Base-by-base conservation (phyloP, 306 rosid genomes). In the Echinosophora koreensis region DNA sequence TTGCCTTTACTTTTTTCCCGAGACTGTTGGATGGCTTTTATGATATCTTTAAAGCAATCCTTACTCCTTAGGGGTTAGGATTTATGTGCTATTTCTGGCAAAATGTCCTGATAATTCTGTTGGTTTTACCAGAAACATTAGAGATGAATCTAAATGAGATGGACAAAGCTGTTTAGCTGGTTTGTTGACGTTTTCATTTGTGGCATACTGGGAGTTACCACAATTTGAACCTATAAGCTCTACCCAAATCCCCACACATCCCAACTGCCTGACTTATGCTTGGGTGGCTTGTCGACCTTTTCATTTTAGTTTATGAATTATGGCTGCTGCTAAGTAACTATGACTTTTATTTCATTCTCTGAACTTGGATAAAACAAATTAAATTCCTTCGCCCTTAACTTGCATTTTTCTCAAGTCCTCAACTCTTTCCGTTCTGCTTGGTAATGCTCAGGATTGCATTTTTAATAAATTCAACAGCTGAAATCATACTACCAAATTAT, bases 131-230 rank as follows among this genome's bases (percentile, higher is more conserved):
- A 22, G 37, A 77, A 57, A 39, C 51, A 8, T n/a, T 39, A 32
- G 28, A 67, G 12, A 69, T 42, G 27, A 69, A 44, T 76, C 39
- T 81, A 68, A 59, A 42, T 69, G 42, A 63, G 69, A 65, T 37
- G 42, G 54, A 50, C 27, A 18, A 9, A 61, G 42, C 11, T 14
- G 30, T 42, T 70, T 44, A 14, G 38, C 38, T 47, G 81, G 38
- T 82, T 71, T 41, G 41, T 58, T n/a, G 18, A 8, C 51, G 56
- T 38, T 81, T 59, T 67, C 58, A 66, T 38, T 80, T 39, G 71
- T 52, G 58, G 38, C 54, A 63, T 74, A 34, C 13, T 49, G 10
- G 15, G 52, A 32, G 71, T 72, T 32, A 64, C 79, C 74, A 17
- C 44, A 50, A 51, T 38, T 38, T 44, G 57, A 66, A 35, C 64